Percentiles rank a stretch among this genome's conserved stretches.
Evolutionary conservation across 495 filamentous ascomycete genomes (phyloP).

Genomic region (Oidiodendron maius): DNA sequence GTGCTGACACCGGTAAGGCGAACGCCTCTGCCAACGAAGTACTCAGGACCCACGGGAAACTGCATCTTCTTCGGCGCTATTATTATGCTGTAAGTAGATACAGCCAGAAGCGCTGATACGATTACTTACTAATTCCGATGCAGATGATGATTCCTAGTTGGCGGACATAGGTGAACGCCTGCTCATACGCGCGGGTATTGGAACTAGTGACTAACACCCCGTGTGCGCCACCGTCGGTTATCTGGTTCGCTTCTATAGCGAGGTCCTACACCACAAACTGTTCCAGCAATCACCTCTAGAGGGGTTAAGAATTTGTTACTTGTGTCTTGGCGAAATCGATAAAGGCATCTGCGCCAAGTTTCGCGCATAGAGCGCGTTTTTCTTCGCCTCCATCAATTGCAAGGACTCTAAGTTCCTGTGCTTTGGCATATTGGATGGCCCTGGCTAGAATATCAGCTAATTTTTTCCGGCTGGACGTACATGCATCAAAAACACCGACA

Average conservation of each 20-base stretch:
- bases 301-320: no score
- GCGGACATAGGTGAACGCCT: constrained; percentile 47
- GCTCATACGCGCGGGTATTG: constrained; percentile 56
- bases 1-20: constrained; percentile 15
- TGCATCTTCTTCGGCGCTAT: constrained; percentile 27
- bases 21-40: constrained; percentile 15
- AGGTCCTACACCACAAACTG: constrained; percentile 43
- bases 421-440: constrained; percentile 56
- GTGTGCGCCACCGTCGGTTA: constrained; percentile 55
- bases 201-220: constrained; percentile 58
- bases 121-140: no score
- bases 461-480: no score
- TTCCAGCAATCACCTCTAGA: no score
- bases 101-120: no score
- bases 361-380: constrained; percentile 50
- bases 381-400: constrained; percentile 55
- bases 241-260: constrained; percentile 32
- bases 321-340: constrained; percentile 40
- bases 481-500: no score
- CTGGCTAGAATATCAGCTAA: no score
- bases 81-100: no score
- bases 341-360: constrained; percentile 60
- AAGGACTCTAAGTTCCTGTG: constrained; percentile 62
- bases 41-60: constrained; percentile 3
- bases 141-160: constrained; percentile 58